A percentile compares a stretch with the other conserved stretches of the same genome.
Conservation (phyloP, 2,329 filamentous ascomycete genomes). For the Exutisphaerella laricina region DNA sequence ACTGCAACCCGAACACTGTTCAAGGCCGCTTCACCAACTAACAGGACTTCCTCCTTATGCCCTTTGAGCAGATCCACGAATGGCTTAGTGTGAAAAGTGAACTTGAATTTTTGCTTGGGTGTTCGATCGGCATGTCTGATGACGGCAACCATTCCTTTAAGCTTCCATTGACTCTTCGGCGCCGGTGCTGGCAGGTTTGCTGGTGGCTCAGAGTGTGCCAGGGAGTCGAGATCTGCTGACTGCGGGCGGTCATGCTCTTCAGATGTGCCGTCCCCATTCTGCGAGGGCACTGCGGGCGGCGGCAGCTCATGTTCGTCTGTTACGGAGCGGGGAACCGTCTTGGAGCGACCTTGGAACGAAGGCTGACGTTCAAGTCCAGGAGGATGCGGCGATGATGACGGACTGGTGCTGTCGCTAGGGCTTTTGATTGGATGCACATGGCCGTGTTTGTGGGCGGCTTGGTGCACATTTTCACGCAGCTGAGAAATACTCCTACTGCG, state of each 20-base stretch:
- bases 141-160: constrained; percentile 96
- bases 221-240: constrained; percentile 16
- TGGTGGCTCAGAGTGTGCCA: constrained; percentile 19
- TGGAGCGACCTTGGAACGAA: constrained; percentile 10
- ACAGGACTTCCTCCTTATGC: constrained; percentile 89
- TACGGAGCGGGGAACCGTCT: constrained; percentile 17
- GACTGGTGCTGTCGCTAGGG: constrained; percentile 33
- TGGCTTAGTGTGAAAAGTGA: constrained; percentile 93
- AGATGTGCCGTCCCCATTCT: constrained; percentile 9
- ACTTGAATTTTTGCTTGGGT: constrained; percentile 99
- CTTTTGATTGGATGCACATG: constrained; percentile 20
- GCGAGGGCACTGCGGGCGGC: constrained; percentile 26
- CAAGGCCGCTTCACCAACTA: constrained; percentile 86
- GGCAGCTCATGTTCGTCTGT: constrained; percentile 27
- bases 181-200: constrained; percentile 43
- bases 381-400: constrained; percentile 40
- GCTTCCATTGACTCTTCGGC: constrained; percentile 92
- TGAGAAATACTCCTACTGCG: constrained; percentile 61
- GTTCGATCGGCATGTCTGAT: constrained; percentile 95
- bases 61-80: constrained; percentile 94
- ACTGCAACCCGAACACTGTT: constrained; percentile 87
- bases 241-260: constrained; percentile 11
- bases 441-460: constrained; percentile 25
- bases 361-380: constrained; percentile 30
- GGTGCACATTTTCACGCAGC: constrained; percentile 41